Evolutionary conservation across 768 basidiomycete species (phyloP), one percentile per base, ranked within the genome.

Genomic region (Phaeolepiota aurea): DNA sequence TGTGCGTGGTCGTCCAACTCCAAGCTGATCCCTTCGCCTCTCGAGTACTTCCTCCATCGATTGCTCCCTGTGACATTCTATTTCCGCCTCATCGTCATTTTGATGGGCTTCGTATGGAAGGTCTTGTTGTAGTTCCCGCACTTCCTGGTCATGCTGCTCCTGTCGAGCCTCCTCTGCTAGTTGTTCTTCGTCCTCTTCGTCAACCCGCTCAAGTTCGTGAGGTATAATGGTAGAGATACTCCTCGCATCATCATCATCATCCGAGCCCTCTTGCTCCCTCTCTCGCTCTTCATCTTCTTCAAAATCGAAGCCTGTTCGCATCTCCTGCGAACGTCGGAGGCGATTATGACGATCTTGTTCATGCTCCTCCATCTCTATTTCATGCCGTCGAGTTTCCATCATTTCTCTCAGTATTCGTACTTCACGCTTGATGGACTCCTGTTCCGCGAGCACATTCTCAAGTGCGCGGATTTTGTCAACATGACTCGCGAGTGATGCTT

Each of bases 401-500:
- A 84, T 60, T 36, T 85, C 81, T 11, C 85, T 69, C 38, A 98
- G 65, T 2, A 69, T 64, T 25, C 73, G 64, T 2, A 98, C 78
- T 50, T 98, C 92, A 20, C 69, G 66, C 58, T 84, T 84, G 54
- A 96, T 76, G 5, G 64, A 66, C 43, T 96, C 91, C 49, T 97
- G 90, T 61, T 96, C 91, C 1, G 72, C 71, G 28, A 94, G 67
- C 46, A 87, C 74, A 20, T 70, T 75, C 53, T 97, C 94, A 28
- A 99, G 66, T 18, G 82, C 79, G 30, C 81, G 77, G 38, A 93
- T 82, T 58, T 70, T 89, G 47, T 91, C 87, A 30, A 88, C 73
- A 51, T 96, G 90, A 12, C 61, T 67, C 2, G 81, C 72, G 10
- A 98, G 72, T 0, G 81, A 81, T 0, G 69, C 57, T 53, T 94